Conservation (phyloP, 495 filamentous ascomycete genomes). For the Evansstolkia leycettana region DNA sequence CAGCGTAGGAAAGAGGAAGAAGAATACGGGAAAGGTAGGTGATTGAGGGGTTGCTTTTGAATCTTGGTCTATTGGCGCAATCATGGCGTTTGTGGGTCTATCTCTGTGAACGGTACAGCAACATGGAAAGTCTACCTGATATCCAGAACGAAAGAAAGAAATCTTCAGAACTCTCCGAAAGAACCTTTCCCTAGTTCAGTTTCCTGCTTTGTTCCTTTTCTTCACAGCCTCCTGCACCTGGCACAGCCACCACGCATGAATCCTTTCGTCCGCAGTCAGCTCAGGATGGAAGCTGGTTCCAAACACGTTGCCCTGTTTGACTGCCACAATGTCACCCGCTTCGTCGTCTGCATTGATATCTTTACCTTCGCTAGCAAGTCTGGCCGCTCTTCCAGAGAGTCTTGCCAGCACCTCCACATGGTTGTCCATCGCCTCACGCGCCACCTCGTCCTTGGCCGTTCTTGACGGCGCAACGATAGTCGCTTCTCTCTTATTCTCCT, state of each 20-base stretch:
- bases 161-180: not conserved
- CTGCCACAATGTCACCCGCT: slow-evolving; percentile 76
- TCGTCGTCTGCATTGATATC: slow-evolving; percentile 31
- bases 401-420: slow-evolving; percentile 39
- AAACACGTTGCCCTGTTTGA: slow-evolving; percentile 86
- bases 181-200: slow-evolving; percentile 4
- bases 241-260: slow-evolving; percentile 88
- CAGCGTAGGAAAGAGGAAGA: slow-evolving; percentile 49
- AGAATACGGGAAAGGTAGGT: slow-evolving; percentile 39
- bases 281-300: slow-evolving; percentile 97
- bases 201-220: slow-evolving; percentile 15
- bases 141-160: slow-evolving; percentile 3
- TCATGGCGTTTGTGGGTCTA: slow-evolving; percentile 25
- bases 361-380: slow-evolving; percentile 24
- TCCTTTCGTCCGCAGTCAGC: slow-evolving; percentile 75
- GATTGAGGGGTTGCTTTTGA: slow-evolving; percentile 8
- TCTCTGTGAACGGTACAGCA: slow-evolving; percentile 8
- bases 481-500: slow-evolving; percentile 38
- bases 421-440: slow-evolving; percentile 27
- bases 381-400: slow-evolving; percentile 33
- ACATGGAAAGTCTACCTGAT: slow-evolving; percentile 9
- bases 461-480: slow-evolving; percentile 57
- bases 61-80: slow-evolving; percentile 11
- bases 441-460: slow-evolving; percentile 29
- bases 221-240: slow-evolving; percentile 43